Evolutionary conservation across 805 yeast species (phyloP).

Genomic region (Nematodospora valgi): DNA sequence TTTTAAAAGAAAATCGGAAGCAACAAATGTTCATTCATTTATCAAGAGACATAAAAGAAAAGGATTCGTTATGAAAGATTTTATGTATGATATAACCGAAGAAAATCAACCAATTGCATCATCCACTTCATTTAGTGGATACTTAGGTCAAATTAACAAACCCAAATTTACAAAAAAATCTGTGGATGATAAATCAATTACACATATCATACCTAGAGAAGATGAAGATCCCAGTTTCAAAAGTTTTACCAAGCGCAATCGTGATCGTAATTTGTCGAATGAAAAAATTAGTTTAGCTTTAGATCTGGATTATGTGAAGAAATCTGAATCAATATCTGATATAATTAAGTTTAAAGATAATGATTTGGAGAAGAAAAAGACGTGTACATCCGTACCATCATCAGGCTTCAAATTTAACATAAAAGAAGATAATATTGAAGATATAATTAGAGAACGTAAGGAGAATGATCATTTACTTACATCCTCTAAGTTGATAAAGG

Average conservation of each 20-base stretch:
- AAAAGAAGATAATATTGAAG: constrained; percentile 24
- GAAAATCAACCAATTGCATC: constrained; percentile 4
- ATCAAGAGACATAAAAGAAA: constrained; percentile 17
- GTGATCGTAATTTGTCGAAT: constrained; percentile 4
- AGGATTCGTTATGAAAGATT: constrained; percentile 34
- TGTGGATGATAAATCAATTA: background rate
- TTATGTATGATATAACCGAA: constrained; percentile 27
- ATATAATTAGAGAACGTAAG: constrained; percentile 19
- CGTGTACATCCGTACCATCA: constrained; percentile 23
- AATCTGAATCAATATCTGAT: constrained; percentile 22
- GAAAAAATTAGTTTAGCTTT: constrained; percentile 14
- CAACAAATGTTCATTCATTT: constrained; percentile 1
- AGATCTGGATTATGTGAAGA: constrained; percentile 25
- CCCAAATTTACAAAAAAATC: constrained; percentile 24
- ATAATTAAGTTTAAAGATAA: constrained; percentile 29
- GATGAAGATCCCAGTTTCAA: constrained; percentile 10
- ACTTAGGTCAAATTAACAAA: constrained; percentile 29
- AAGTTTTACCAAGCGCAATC: constrained; percentile 10
- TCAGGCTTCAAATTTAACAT: constrained; percentile 36
- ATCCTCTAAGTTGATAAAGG: constrained; percentile 2
- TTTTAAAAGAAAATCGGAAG: constrained; percentile 15
- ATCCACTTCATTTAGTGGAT: constrained; percentile 17
- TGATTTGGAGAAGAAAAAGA: constrained; percentile 5
- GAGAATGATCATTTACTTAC: constrained; percentile 10
- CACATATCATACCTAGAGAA: constrained; percentile 4